phyloP scores from a whole-genome alignment of 2,329 filamentous ascomycete species.

The Orbilia brochopaga region DNA sequence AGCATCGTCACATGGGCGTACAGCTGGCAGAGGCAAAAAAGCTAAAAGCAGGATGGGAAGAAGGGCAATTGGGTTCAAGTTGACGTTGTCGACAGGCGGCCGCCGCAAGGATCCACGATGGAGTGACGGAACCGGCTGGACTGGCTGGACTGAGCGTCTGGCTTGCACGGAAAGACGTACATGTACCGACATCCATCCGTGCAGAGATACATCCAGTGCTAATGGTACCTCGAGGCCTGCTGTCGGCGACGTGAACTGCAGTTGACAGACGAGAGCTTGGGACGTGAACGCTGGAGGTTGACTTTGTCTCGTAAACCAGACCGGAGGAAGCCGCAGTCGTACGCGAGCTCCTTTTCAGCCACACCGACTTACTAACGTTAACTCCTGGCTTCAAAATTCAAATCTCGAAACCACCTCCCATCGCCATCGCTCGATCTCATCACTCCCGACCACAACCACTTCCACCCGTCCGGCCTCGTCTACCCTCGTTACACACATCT shows the following conservation, averaged over 20 bases:
- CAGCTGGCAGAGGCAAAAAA: conserved; percentile 7
- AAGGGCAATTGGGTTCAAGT: neutral
- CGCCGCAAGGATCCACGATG: neutral
- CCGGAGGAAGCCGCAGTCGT: conserved; percentile 26
- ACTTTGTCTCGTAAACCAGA: no score
- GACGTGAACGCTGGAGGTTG: no score
- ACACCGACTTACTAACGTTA: conserved; percentile 27
- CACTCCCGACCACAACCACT: conserved; percentile 16
- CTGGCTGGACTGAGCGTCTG: conserved; percentile 16
- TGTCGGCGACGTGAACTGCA: no score
- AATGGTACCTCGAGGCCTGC: no score
- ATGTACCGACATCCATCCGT: no score
- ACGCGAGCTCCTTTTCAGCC: conserved; percentile 50
- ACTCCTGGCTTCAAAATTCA: conserved; percentile 15
- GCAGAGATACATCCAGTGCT: no score
- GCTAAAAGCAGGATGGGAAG: conserved; percentile 4
- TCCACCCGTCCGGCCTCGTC: conserved; percentile 11
- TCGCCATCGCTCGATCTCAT: conserved; percentile 25
- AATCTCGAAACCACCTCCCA: conserved; percentile 19
- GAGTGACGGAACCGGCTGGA: conserved; percentile 19
- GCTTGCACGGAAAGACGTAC: conserved; percentile 4
- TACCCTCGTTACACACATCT: neutral
- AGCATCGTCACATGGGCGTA: conserved; percentile 21
- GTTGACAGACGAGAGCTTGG: no score
- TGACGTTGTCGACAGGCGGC: conserved; percentile 13